These are phyloP conservation scores for Flaveria sonorensis DNA, from an alignment of 129 eudicot species.

Conservation along the genomic window DNA sequence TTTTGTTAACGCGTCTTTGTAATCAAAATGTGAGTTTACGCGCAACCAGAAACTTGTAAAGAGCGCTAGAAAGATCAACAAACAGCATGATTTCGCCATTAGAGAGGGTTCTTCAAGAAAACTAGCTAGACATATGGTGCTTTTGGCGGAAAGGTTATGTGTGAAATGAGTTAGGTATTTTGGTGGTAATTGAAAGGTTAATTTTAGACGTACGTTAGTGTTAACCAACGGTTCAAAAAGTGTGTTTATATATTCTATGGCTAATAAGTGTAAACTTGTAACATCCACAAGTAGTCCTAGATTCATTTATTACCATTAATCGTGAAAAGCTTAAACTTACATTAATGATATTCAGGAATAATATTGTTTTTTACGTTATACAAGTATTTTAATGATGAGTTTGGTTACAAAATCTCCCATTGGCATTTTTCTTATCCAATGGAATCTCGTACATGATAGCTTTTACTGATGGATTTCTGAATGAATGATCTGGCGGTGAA, in stretches of 20 bases:
- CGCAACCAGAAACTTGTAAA: constrained; percentile 26
- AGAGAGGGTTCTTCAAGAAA: constrained; percentile 11
- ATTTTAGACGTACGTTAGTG: constrained; percentile 16
- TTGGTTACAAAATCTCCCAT: no score
- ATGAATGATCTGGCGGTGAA: no score
- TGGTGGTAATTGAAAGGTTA: constrained; percentile 27
- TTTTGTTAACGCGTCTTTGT: constrained; percentile 65
- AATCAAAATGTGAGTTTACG: constrained; percentile 45
- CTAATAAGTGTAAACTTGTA: constrained; percentile 26
- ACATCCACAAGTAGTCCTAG: constrained; percentile 29
- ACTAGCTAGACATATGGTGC: neutral
- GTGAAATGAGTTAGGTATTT: constrained; percentile 27
- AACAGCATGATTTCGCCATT: constrained; percentile 31
- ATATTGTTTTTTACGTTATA: neutral
- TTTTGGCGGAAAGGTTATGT: constrained; percentile 39
- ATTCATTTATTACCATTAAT: constrained; percentile 27
- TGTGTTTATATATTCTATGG: constrained; percentile 5
- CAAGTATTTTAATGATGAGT: neutral
- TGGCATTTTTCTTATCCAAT: no score
- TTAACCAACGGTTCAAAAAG: constrained; percentile 22
- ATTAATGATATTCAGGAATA: neutral
- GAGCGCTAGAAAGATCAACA: constrained; percentile 33
- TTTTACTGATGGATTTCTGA: no score
- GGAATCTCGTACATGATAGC: no score
- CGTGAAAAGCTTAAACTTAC: neutral